Evolutionary conservation across 192 early-diverging fungal species (phyloP).

Genomic region (Coemansia erecta): DNA sequence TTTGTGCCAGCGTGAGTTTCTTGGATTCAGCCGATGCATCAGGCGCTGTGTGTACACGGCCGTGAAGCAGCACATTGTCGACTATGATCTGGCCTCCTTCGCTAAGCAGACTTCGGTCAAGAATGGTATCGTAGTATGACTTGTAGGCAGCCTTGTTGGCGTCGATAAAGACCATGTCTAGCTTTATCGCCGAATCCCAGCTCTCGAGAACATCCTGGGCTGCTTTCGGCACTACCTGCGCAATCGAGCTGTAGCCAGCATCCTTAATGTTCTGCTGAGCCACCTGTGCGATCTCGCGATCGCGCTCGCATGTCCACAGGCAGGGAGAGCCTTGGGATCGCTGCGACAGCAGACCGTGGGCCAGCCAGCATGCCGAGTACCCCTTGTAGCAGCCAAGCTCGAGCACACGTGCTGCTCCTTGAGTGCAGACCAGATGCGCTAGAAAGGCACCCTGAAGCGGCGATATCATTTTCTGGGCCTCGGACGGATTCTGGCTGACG

Average conservation of each 20-base stretch:
- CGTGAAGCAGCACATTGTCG: conserved; percentile 61
- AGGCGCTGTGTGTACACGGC: conserved; percentile 12
- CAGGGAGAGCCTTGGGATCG: neutral
- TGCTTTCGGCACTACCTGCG: conserved; percentile 13
- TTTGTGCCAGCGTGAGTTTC: conserved; percentile 8
- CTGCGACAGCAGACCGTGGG: conserved; percentile 49
- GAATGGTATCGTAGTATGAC: conserved; percentile 59
- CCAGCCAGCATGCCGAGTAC: conserved; percentile 63
- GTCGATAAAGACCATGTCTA: conserved; percentile 66
- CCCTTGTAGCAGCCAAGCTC: conserved; percentile 73
- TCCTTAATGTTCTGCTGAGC: conserved; percentile 16
- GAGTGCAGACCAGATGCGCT: conserved; percentile 25
- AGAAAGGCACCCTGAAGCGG: conserved; percentile 45
- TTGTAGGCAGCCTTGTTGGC: conserved; percentile 69
- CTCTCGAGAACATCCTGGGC: conserved; percentile 21
- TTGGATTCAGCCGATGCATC: neutral
- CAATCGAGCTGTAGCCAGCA: conserved; percentile 17
- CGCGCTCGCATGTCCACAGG: conserved; percentile 42
- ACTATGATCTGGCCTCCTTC: conserved; percentile 59
- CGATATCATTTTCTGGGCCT: conserved; percentile 45
- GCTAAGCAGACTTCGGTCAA: conserved; percentile 57
- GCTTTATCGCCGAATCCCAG: conserved; percentile 40
- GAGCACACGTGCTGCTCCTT: conserved; percentile 43
- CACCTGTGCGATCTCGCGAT: conserved; percentile 37
- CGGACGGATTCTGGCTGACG: conserved; percentile 4